Conservation (phyloP, 805 yeast species). For the Candida tallmaniae region DNA sequence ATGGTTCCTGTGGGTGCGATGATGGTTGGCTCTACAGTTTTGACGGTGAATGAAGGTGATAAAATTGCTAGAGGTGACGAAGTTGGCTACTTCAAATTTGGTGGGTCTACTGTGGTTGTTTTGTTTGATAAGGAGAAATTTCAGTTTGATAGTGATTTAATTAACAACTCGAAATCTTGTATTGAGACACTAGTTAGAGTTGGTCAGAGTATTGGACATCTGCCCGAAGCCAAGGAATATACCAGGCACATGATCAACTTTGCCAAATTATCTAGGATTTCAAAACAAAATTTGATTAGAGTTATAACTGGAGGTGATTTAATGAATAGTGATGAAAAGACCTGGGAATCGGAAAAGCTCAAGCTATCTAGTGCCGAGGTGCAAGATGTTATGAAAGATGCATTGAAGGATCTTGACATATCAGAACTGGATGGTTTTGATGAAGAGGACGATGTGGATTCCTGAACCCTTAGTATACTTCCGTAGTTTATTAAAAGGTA, state of each 20-base stretch:
- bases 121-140: conserved; percentile 52
- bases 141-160: conserved; percentile 68
- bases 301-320: conserved; percentile 55
- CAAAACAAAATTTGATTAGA: conserved; percentile 47
- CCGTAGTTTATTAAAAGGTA: no score
- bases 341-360: conserved; percentile 35
- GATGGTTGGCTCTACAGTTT: conserved; percentile 93
- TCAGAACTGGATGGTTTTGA: no score
- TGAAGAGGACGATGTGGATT: conserved; percentile 6
- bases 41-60: conserved; percentile 63
- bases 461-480: no score
- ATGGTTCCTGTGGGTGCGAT: conserved; percentile 91
- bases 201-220: conserved; percentile 90
- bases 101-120: conserved; percentile 83
- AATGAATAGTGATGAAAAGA: conserved; percentile 23
- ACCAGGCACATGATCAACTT: conserved; percentile 45
- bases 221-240: conserved; percentile 44
- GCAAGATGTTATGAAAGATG: conserved; percentile 13
- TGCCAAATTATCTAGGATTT: conserved; percentile 42
- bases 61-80: conserved; percentile 68
- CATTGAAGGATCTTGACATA: no score
- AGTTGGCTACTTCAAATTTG: conserved; percentile 91
- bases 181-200: conserved; percentile 83
- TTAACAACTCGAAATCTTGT: conserved; percentile 59
- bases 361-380: conserved; percentile 20